Conservation (phyloP, 345 rosid species). For the Streptanthus diversifolius region DNA sequence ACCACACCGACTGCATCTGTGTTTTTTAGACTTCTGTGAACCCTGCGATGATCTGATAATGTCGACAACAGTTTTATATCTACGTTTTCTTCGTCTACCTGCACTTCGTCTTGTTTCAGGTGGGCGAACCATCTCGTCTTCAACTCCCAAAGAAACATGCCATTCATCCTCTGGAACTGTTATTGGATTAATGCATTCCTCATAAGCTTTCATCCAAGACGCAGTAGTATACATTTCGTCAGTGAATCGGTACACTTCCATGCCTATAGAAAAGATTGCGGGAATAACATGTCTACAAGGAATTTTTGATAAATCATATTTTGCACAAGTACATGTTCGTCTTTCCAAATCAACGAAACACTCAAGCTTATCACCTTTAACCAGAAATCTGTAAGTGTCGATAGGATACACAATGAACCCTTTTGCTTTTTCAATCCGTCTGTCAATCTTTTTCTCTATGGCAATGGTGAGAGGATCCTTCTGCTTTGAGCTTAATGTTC, state of each 20-base stretch:
- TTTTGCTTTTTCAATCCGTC: too few relatives aligned
- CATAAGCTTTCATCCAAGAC: not conserved
- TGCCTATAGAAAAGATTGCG: too few relatives aligned
- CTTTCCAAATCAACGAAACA: not conserved
- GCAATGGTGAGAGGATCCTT: not conserved
- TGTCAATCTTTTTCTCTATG: too few relatives aligned
- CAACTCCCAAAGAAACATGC: not conserved
- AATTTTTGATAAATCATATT: too few relatives aligned
- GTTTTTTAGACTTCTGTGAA: not conserved
- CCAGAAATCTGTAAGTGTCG: too few relatives aligned
- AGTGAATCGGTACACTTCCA: not conserved
- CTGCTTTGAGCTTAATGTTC: not conserved
- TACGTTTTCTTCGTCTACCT: not conserved
- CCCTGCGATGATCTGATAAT: too few relatives aligned
- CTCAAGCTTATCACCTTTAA: too few relatives aligned
- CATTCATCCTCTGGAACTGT: not conserved
- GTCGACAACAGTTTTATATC: not conserved
- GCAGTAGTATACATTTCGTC: not conserved
- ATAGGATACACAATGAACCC: too few relatives aligned
- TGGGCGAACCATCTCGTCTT: not conserved
- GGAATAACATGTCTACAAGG: not conserved
- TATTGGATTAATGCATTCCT: not conserved
- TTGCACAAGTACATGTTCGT: too few relatives aligned
- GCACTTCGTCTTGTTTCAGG: not conserved
- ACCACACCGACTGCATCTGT: not conserved